A percentile compares a stretch with the other conserved stretches of the same genome.
Conservation (phyloP, 176 grass and related monocot species). For the Oryza rufipogon region DNA sequence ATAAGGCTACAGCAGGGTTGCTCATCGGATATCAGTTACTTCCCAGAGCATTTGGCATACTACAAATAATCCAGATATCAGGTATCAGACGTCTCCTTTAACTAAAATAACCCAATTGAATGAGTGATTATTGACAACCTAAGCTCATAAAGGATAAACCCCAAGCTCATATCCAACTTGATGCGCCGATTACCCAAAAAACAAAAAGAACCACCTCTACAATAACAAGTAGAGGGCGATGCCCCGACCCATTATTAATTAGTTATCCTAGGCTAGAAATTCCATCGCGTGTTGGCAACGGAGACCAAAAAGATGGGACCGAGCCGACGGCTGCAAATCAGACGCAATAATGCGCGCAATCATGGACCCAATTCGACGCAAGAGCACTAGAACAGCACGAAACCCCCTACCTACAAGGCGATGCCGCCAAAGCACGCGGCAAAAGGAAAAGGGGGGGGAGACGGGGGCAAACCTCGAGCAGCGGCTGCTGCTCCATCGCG, state of each 20-base stretch:
- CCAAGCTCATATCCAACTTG: background rate
- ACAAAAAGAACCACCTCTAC: background rate
- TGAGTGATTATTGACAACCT: background rate
- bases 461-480: constrained; percentile 29
- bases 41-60: background rate
- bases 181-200: background rate
- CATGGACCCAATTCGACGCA: background rate
- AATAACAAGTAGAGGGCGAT: background rate
- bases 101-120: background rate
- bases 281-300: background rate
- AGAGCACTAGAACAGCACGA: background rate
- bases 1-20: background rate
- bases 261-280: background rate
- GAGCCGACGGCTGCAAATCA: background rate
- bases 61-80: too few relatives aligned
- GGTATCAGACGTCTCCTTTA: background rate
- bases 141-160: background rate
- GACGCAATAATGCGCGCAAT: background rate
- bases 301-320: background rate
- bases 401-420: background rate
- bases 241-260: background rate
- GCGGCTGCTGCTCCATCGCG: constrained; percentile 42
- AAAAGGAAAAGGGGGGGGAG: background rate
- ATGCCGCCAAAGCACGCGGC: background rate
- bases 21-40: background rate